Base-by-base conservation (phyloP, 805 yeast genomes). In the Saitoella complicata region DNA sequence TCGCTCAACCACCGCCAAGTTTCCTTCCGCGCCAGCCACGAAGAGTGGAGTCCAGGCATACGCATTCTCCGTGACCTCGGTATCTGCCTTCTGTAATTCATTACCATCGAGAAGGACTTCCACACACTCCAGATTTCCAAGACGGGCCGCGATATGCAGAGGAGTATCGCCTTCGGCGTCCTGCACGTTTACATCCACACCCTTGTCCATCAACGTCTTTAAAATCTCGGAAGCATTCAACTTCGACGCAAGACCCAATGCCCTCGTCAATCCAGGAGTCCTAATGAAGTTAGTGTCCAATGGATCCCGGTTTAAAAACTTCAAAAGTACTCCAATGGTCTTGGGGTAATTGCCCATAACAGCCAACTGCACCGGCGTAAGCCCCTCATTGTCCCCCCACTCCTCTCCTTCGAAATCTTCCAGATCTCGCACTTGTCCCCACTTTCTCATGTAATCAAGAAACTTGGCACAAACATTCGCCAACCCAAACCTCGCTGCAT, bases 11-110 rank as follows among this genome's bases (percentile, higher is more conserved):
- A 83, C 68, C 2, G 71, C 72, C 37, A 55, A 55, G 45, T 63
- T 73, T 2, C 96, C 96, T 55, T 87, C 94, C 10, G 86, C 80
- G 0, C 94, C 87, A 8, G 95, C 94, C 43, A 77, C 74, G 58
- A 88, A 85, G 5, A 88, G 66, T 5, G 97, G 95, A 1, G 95
- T 84, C 96, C 97, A 88, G 0, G 94, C 94, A 62, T 83, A 87
- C 1, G 81, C 69, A 5, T 62, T 56, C 55, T 88, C 97, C 0
- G 78, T 73, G 43, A 83, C 65, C 57, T 87, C 95, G 1, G 86
- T 63, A 51, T 78, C 66, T 1, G 95, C 94, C 7, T 75, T 75
- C 10, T 67, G 61, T 9, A 10, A 10, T 9, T 11, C 36, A 11
- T 9, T 33, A 7, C 64, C 57, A 1, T 82, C 69, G 45, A 88